Conservation (phyloP, 805 yeast species). For the Ogataea saltuana region DNA sequence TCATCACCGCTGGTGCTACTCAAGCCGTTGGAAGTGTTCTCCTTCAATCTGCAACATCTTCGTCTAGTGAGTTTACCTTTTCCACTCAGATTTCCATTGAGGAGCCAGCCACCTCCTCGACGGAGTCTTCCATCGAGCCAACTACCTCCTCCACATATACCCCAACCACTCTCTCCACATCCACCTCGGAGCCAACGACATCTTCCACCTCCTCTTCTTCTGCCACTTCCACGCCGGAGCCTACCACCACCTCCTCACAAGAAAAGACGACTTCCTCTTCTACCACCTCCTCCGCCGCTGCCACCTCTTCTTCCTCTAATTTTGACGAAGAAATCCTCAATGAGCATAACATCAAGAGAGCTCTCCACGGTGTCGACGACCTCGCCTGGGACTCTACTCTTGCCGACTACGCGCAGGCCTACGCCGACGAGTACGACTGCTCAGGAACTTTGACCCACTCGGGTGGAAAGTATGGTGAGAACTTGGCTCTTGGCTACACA, state of each 20-base stretch:
- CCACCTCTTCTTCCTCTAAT: conserved; percentile 22
- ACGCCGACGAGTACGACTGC: conserved; percentile 57
- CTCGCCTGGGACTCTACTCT: conserved; percentile 59
- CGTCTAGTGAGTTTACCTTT: conserved; percentile 4
- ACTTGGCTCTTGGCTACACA: conserved; percentile 68
- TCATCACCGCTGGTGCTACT: conserved; percentile 26
- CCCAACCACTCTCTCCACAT: conserved; percentile 11
- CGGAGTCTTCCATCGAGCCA: neutral
- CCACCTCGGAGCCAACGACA: conserved; percentile 7
- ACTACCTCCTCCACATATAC: neutral
- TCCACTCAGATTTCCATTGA: too few species aligned
- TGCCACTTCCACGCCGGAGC: conserved; percentile 21
- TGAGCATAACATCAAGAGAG: conserved; percentile 64
- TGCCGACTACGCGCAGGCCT: conserved; percentile 56
- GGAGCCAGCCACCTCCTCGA: conserved; percentile 10
- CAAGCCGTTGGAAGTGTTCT: conserved; percentile 18
- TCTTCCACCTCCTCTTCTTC: conserved; percentile 17
- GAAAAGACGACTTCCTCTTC: conserved; percentile 23
- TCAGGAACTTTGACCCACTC: conserved; percentile 66
- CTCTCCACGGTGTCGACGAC: conserved; percentile 49
- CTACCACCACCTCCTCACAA: conserved; percentile 20
- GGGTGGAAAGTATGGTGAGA: conserved; percentile 70
- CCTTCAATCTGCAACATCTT: conserved; percentile 11
- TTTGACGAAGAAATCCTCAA: conserved; percentile 44
- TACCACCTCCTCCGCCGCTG: conserved; percentile 20